Conservation (phyloP, 306 rosid genomes). For the Morella rubra region DNA sequence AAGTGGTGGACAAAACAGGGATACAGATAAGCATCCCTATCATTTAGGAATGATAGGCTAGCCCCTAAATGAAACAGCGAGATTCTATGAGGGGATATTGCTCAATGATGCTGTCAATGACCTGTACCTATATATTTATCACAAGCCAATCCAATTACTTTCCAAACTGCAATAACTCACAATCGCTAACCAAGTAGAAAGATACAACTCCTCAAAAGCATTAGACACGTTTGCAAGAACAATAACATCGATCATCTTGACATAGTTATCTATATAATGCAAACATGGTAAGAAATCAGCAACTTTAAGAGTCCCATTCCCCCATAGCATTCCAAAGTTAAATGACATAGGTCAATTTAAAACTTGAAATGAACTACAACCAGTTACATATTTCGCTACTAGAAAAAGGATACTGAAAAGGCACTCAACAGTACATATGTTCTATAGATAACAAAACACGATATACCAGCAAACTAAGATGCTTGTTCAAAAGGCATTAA, state of each 20-base stretch:
- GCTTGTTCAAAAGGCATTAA: constrained; percentile 34
- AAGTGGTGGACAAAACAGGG: neutral
- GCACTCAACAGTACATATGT: constrained; percentile 44
- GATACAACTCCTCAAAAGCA: neutral
- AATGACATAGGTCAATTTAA: constrained; percentile 37
- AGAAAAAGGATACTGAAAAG: constrained; percentile 30
- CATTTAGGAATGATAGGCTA: neutral
- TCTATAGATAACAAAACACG: constrained; percentile 47
- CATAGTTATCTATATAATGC: constrained; percentile 6
- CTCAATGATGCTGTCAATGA: neutral
- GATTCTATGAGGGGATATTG: neutral
- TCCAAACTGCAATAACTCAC: neutral
- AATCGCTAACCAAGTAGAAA: neutral
- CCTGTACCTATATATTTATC: neutral
- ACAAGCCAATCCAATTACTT: neutral
- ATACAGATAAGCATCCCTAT: neutral
- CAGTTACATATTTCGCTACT: constrained; percentile 39
- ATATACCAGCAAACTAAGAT: constrained; percentile 41
- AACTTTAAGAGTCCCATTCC: constrained; percentile 8
- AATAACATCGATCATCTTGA: neutral
- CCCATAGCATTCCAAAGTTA: constrained; percentile 26
- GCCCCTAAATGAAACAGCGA: too few species aligned
- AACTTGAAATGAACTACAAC: constrained; percentile 30
- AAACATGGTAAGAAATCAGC: constrained; percentile 8
- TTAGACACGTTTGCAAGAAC: neutral